Base-by-base conservation (phyloP, 352 stramenopile species). In the Globisporangium ultimum region DNA sequence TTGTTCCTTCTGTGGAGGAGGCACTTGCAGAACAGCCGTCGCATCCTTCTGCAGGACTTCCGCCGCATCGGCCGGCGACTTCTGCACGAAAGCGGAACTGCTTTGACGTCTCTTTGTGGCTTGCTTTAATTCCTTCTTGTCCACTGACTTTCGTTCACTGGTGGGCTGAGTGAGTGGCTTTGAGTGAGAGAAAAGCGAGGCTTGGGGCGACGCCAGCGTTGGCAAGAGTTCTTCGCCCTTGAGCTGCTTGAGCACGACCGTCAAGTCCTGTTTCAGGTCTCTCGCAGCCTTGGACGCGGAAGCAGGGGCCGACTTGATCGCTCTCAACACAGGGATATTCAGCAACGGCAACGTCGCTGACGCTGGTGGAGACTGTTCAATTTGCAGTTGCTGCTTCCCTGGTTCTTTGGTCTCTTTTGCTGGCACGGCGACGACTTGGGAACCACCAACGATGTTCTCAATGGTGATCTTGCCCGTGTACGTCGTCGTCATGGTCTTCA, bases 391-490 rank as follows among this genome's bases (percentile, higher is more conserved):
- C 41, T 15, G 40, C 10, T 45, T n/a, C 17, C 18, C 40, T 45
- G 12, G 13, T 45, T 42, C 24, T 42, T 53, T 36, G 46, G 11
- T 21, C 17, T 32, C 38, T 20, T 54, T 28, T 6, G 34, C 48
- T 43, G 46, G 45, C 0, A 43, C 32, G 17, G 48, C 43, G 1
- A 17, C 20, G 11, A 41, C 7, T 28, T 18, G 34, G 20, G 38
- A 14, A 10, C 41, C 28, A 32, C n/a, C 11, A 9, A 21, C 36
- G 20, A 46, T 40, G 15, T 43, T 38, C 6, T 55, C 56, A 36
- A 62, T 38, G n/a, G 56, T 57, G 22, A 62, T 43, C 17, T 54
- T 42, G 17, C 56, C 50, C 48, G 48, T 38, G 48, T 52, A 52
- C 34, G 55, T 51, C 48, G 56, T 56, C 24, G 48, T 53, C 20